Base-by-base conservation (phyloP, 1,284 basidiomycete species). In the Naganishia liquefaciens region DNA sequence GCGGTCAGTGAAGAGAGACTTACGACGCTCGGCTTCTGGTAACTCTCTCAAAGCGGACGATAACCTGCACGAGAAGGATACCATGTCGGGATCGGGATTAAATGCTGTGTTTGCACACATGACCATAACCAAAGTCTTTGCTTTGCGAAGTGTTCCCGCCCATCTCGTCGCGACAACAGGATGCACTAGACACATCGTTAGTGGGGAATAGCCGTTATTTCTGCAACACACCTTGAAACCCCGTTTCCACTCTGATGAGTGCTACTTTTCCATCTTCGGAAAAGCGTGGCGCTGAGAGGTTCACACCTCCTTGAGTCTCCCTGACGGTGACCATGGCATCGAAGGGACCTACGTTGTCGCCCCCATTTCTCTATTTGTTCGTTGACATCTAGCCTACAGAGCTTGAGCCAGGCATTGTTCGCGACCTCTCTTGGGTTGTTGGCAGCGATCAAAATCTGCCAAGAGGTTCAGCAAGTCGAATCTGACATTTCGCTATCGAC, bases 91-190 rank as follows among this genome's bases (percentile, higher is more conserved):
- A 70, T 77, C 71, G 2, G 76, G 75, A 51, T 78, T 73, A 67
- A 75, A 76, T 2, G 72, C 76, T 1, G 73, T 76, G 65, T 80
- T 80, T 47, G 75, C 77, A 62, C 74, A 76, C 74, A 79, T 79
- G 44, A 78, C 70, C 73, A 77, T 77, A 27, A 76, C 66, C 28
- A 80, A 68, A 25, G 77, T 79, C 51, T 73, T 75, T 58, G 74
- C 74, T 61, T 75, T 75, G 9, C 71, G 65, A 0, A 76, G 69
- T 15, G 74, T 77, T 1, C 77, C 78, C 2, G 75, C 73, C 78
- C 77, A 80, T 42, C 78, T 68, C 3, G 78, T 80, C 0, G 77
- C 77, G 21, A 80, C 77, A 2, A 80, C 77, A 2, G 78, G 78
- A 55, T 80, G 78, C 0, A 80, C 77, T 67, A 51, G 10, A 9